Conservation (phyloP, 345 rosid genomes). For the Brassica nigra region DNA sequence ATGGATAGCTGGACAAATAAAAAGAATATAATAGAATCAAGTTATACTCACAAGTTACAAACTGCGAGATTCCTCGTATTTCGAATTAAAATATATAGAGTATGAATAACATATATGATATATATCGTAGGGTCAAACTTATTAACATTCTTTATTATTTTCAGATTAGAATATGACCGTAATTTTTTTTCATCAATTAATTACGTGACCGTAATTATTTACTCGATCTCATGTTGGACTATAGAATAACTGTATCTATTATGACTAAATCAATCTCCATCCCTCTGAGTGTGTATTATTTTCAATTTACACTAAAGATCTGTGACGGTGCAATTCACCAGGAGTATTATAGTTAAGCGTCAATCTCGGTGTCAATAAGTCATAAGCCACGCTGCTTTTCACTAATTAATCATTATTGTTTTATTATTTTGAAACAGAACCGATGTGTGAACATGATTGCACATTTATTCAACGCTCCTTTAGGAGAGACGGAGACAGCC, state of each 20-base stretch:
- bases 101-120: not conserved
- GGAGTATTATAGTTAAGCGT: slow-evolving; percentile 7
- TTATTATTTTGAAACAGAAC: slow-evolving; percentile 27
- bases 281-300: not conserved
- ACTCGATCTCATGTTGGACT: not conserved
- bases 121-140: not conserved
- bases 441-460: slow-evolving; percentile 51
- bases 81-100: not conserved
- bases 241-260: not conserved
- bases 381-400: slow-evolving; percentile 7
- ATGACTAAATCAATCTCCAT: slow-evolving; percentile 7
- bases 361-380: slow-evolving; percentile 17
- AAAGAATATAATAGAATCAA: not conserved
- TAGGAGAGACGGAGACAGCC: slow-evolving; percentile 59
- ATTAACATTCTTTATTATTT: not conserved
- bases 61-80: not conserved
- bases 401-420: slow-evolving; percentile 8
- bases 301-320: not conserved
- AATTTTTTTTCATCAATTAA: not conserved
- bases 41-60: not conserved
- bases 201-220: not conserved
- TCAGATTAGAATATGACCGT: not conserved
- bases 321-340: not conserved
- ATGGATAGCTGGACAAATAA: not conserved
- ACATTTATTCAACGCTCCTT: slow-evolving; percentile 47